Base-by-base conservation (phyloP, 176 grass and related monocot genomes). In the Calamus simplicifolius region DNA sequence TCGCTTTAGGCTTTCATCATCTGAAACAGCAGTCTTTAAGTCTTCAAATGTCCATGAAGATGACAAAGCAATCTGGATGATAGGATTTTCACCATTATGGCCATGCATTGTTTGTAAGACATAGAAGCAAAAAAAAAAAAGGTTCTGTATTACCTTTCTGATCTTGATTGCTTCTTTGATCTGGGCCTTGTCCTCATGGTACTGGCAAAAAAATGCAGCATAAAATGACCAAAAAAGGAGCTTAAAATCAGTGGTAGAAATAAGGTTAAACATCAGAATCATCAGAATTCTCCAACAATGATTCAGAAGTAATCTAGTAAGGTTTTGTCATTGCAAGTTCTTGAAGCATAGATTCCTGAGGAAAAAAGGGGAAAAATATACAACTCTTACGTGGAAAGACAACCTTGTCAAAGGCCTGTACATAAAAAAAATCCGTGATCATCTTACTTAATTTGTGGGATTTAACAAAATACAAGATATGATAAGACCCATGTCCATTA, bases 51-150 rank as follows among this genome's bases (percentile, higher is more conserved):
- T 83, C 76, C 78, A 80, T 28, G 81, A 78, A 30, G 84, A 67
- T 7, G 62, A 66, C 84, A 98, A 75, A 64, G 51, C 63, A 73
- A 98, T 92, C 93, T 98, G 65, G 12, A 67, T 76, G 28, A 73
- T 62, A 48, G 3, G 8, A 62, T 35, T 30, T n/a, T 29, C 28
- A 5, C 28, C 28, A 29, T 29, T 5, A 29, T 29, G 28, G 28
- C 28, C 28, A 29, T 29, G 4, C 12, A 13, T 52, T 31, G 28
- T 29, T 29, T 29, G 28, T 29, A 29, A 29, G 28, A 5, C 3
- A 29, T 4, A 3, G 28, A 29, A 29, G 28, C 28, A 29, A 29
- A 3, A 23, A 58, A 5, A 63, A 68, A 27, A 59, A 29, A 61
- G 0, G 12, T 4, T 21, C 61, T 23, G 27, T 13, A 54, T 8